Conservation (phyloP, 495 filamentous ascomycete genomes). For the Penicillium manginii region DNA sequence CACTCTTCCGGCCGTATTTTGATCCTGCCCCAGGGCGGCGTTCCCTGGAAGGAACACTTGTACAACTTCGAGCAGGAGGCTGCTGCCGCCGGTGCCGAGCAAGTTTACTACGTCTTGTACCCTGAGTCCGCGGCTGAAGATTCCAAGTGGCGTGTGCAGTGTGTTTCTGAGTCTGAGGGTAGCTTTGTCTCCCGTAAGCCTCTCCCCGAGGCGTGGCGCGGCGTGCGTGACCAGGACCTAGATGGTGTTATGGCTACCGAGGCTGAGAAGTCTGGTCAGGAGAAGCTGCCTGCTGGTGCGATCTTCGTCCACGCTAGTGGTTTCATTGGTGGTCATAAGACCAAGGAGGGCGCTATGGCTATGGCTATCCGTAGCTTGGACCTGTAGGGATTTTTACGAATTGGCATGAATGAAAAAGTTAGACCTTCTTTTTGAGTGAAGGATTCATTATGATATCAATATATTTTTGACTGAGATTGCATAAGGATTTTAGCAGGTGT, state of each 20-base stretch:
- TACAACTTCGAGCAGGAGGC: constrained; percentile 78
- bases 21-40: constrained; percentile 70
- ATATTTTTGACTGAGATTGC: not conserved
- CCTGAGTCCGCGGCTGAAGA: constrained; percentile 72
- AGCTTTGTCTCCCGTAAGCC: constrained; percentile 90
- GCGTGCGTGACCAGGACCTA: constrained; percentile 81
- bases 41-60: constrained; percentile 96
- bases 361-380: constrained; percentile 80
- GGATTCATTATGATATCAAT: constrained; percentile 5
- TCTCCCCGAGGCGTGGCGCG: constrained; percentile 88
- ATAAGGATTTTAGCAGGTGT: no score
- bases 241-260: constrained; percentile 71
- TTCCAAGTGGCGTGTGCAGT: constrained; percentile 90
- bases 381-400: constrained; percentile 33
- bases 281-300: constrained; percentile 60
- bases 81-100: constrained; percentile 44
- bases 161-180: constrained; percentile 75
- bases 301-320: constrained; percentile 94
- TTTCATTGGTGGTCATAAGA: constrained; percentile 95
- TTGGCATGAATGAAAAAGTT: constrained; percentile 20
- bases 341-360: constrained; percentile 81
- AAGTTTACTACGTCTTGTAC: constrained; percentile 86
- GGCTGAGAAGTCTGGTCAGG: constrained; percentile 42
- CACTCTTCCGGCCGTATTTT: constrained; percentile 79
- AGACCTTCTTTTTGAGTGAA: constrained; percentile 7